A percentile compares a stretch with the other conserved stretches of the same genome.
phyloP scores from a whole-genome alignment of 768 basidiomycete genomes.

The Boletus rex-veris region DNA sequence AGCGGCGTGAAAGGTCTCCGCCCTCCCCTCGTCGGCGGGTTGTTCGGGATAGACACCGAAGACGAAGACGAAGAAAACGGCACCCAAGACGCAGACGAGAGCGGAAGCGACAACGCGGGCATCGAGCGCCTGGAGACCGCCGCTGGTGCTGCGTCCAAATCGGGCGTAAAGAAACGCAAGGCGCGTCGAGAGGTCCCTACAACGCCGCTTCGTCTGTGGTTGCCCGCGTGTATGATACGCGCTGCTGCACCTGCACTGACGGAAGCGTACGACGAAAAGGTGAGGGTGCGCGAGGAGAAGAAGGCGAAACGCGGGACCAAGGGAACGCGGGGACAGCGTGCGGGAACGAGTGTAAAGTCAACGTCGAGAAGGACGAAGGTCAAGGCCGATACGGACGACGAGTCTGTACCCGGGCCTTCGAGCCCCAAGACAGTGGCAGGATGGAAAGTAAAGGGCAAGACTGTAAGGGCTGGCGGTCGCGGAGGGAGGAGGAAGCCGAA shows the following conservation, averaged over 20 bases:
- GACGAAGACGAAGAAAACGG: constrained; percentile 46
- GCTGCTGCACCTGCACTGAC: constrained; percentile 66
- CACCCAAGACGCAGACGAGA: constrained; percentile 37
- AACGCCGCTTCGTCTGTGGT: constrained; percentile 68
- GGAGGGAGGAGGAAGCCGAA: constrained; percentile 20
- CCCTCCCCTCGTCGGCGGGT: constrained; percentile 37
- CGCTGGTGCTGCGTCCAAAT: constrained; percentile 19
- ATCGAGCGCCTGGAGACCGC: constrained; percentile 27
- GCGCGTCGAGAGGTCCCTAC: constrained; percentile 37
- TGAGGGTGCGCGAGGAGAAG: constrained; percentile 42
- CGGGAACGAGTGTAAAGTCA: not conserved
- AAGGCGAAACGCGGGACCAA: constrained; percentile 34
- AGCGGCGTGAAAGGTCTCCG: constrained; percentile 65
- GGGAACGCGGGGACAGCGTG: constrained; percentile 5
- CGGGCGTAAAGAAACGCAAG: constrained; percentile 21
- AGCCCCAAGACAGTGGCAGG: not conserved
- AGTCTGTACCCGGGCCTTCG: not conserved
- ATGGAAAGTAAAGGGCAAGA: constrained; percentile 11
- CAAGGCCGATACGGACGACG: not conserved
- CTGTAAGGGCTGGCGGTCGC: not conserved
- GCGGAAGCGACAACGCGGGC: constrained; percentile 38
- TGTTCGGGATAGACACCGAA: constrained; percentile 41
- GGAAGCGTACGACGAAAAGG: constrained; percentile 57
- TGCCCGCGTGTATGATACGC: constrained; percentile 75
- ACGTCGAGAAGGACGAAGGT: constrained; percentile 1